Percentiles rank a stretch among this genome's conserved stretches.
phyloP scores from a whole-genome alignment of 805 yeast species.

The Pichia eremophila region DNA sequence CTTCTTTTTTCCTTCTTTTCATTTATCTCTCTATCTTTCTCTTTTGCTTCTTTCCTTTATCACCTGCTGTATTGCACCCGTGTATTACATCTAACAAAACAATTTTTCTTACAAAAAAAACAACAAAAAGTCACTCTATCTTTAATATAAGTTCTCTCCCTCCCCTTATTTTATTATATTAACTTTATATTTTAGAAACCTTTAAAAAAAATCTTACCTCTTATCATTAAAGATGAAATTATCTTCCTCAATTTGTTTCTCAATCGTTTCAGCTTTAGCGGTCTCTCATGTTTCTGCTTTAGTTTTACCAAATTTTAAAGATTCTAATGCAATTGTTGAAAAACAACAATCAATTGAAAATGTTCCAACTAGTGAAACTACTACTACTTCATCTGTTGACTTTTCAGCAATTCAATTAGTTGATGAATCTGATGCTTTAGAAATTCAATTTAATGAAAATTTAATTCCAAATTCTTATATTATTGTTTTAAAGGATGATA shows the following conservation, averaged over 20 bases:
- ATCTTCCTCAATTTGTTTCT: constrained; percentile 8
- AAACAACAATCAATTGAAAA: constrained; percentile 27
- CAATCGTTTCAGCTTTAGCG: constrained; percentile 12
- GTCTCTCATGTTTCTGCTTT: constrained; percentile 12
- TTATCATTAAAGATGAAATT: constrained; percentile 9
- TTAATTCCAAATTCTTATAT: constrained; percentile 71
- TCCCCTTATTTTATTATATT: background rate
- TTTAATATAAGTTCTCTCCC: background rate
- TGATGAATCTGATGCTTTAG: constrained; percentile 28
- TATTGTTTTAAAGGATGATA: constrained; percentile 66
- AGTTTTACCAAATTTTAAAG: constrained; percentile 14
- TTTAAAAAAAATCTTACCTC: too few relatives aligned
- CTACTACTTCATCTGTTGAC: constrained; percentile 1
- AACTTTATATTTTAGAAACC: background rate
- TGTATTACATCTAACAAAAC: background rate
- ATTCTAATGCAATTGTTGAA: constrained; percentile 7
- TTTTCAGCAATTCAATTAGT: constrained; percentile 7
- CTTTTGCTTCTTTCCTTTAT: background rate
- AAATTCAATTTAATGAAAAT: constrained; percentile 39
- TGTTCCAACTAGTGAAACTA: constrained; percentile 2
- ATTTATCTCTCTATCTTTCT: background rate
- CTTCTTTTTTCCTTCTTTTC: background rate
- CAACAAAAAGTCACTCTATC: background rate
- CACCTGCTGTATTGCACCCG: background rate
- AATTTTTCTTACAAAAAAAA: background rate